phyloP scores from a whole-genome alignment of 208 protist genomes.

The Leishmania braziliensis region DNA sequence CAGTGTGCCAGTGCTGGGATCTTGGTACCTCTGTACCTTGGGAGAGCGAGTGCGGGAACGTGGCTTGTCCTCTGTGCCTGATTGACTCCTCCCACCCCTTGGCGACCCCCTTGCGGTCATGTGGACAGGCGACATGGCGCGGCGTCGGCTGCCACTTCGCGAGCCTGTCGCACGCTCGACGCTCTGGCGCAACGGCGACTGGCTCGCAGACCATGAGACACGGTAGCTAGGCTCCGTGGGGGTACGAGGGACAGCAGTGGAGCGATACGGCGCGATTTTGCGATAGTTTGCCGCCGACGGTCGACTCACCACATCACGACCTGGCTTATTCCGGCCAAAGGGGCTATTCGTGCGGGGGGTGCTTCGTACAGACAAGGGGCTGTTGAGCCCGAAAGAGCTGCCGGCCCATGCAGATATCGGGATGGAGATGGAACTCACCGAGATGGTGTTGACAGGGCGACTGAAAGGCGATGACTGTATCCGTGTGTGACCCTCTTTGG shows the following conservation, averaged over 20 bases:
- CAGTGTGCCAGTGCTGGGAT: constrained; percentile 8
- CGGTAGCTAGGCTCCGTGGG: constrained; percentile 4
- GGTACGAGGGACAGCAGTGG: constrained; percentile 14
- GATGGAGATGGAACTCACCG: constrained; percentile 11
- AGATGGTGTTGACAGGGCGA: constrained; percentile 8
- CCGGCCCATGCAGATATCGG: background rate
- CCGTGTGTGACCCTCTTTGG: constrained; percentile 16
- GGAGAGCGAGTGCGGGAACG: constrained; percentile 22
- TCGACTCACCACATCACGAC: constrained; percentile 11
- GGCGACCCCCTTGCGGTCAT: constrained; percentile 10
- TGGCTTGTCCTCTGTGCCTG: constrained; percentile 9
- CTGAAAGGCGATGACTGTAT: constrained; percentile 24
- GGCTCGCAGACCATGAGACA: constrained; percentile 7
- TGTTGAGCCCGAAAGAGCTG: constrained; percentile 1
- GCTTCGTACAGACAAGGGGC: constrained; percentile 2
- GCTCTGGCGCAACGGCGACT: constrained; percentile 16
- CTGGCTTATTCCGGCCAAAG: constrained; percentile 2
- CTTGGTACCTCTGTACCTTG: constrained; percentile 23
- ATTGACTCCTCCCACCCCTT: constrained; percentile 3
- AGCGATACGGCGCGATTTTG: constrained; percentile 61
- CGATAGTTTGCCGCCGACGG: constrained; percentile 45
- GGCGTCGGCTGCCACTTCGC: constrained; percentile 26
- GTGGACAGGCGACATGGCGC: constrained; percentile 22
- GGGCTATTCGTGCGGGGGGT: constrained; percentile 1
- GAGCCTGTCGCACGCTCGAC: background rate